Base-by-base conservation (phyloP, 495 filamentous ascomycete species). In the Pyrenopolyporus hunteri region DNA sequence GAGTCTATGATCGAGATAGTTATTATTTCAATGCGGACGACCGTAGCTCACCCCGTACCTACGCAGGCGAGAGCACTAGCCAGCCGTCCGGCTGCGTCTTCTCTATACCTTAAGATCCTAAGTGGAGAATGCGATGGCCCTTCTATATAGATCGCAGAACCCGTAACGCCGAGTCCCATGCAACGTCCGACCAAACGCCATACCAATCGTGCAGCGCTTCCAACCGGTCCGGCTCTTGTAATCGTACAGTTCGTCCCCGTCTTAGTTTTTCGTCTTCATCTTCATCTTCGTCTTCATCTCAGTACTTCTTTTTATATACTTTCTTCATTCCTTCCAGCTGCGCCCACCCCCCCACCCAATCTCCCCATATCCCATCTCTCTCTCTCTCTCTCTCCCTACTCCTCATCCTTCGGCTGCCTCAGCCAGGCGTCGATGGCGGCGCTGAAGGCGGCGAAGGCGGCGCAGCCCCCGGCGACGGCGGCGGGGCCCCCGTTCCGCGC, bases 381-480 rank as follows among this genome's bases (percentile, higher is more conserved):
- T 4, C 13, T 33, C 17, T 6, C 16, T 6, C 9, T 14, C 13
- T 23, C 22, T 6, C 6, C 23, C 66, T 62, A 83, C 10, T 82
- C 80, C 7, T 83, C 82, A 4, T 84, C 82, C 67, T 75, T 81
- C 4, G 82, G 82, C 71, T 76, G 85, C 61, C 91, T 74, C 87
- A 97, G 87, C 75, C 91, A 98, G 33, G 83, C 85, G 82, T 98
- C 94, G 74, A 98, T 97, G 8, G 94, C 94, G 43, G 89, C 86
- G 77, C 88, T 92, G 70, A 98, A 98, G 22, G 92, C 95, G 43
- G 94, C 94, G 73, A 98, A 98, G 5, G 94, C 94, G 3, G 85
- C 92, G 74, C 95, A 98, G 5, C 94, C 94, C 14, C 92, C 75
- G 5, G 88, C 90, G 16, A 90, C 91, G 17, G 94, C 95, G 73